Evolutionary conservation across 805 yeast genomes (phyloP), one percentile per base, ranked within the genome.

Genomic region (Metschnikowia cubensis): DNA sequence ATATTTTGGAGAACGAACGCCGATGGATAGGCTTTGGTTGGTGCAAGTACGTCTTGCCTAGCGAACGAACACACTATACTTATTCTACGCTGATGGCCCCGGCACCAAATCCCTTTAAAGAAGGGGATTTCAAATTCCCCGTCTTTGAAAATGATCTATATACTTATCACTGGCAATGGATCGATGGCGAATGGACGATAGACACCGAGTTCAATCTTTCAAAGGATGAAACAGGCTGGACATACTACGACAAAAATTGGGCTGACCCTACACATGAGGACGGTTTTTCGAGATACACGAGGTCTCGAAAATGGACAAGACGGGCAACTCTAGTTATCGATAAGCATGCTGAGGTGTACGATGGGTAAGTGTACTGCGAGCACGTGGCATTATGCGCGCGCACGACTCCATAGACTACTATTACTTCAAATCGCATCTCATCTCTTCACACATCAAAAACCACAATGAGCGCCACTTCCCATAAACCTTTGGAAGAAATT

Each of bases 1-100:
- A 74, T 44, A 65, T 82, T 1, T 59, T 77, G 35, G 84, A 83
- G 56, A 78, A 82, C 55, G 82, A 83, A 59, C 68, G 88, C 56
- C 66, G 85, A 42, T 81, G 86, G 85, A 34, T 82, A 3, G 85
- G 83, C 0, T 51, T 82, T 15, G 87, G 86, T 6, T 82, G 86
- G 86, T 64, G 76, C 35, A 70, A 72, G 44, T 65, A 68, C 15
- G 59, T 81, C 35, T 57, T 81, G 3, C 85, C 86, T 2, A 68
- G 71, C 49, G 87, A 82, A 52, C 57, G 85, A 22, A 58, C 79
- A 0, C 66, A 71, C 17, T 82, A 66, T 56, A 79, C 84, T 38
- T 74, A 71, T 50, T 75, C 67, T 25, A 62, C 70, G 13, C 66
- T 73, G 36, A 55, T 64, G 54, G 49, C 53, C 11, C 54, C 62